Percentiles rank a stretch among this genome's conserved stretches.
phyloP scores from a whole-genome alignment of 257 asterid genomes.

The Solanum virginianum region DNA sequence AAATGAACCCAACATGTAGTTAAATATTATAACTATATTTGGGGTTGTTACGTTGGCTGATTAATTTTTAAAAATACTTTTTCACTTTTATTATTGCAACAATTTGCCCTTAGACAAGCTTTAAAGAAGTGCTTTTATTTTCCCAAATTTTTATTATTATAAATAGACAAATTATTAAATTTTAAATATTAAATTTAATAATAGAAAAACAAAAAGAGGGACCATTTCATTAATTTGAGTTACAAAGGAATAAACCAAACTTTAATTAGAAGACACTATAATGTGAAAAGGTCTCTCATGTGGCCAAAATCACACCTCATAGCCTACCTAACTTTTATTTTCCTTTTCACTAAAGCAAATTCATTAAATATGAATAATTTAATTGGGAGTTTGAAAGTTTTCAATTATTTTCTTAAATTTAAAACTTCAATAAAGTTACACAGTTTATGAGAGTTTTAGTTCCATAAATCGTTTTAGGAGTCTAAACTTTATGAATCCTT shows the following conservation, averaged over 20 bases:
- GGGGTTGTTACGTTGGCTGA: too few relatives aligned
- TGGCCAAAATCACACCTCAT: not conserved
- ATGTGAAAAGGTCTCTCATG: not conserved
- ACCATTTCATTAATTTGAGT: not conserved
- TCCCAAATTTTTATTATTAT: not conserved
- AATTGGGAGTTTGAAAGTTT: too few relatives aligned
- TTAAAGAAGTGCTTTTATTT: not conserved
- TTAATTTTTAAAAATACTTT: not conserved
- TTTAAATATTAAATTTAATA: not conserved
- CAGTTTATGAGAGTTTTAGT: not conserved
- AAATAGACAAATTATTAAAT: not conserved
- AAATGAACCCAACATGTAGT: too few relatives aligned
- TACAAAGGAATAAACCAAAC: not conserved
- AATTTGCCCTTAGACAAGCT: not conserved
- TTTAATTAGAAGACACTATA: not conserved
- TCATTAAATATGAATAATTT: too few relatives aligned
- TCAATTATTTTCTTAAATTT: not conserved
- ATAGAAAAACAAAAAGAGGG: not conserved
- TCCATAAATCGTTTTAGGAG: not conserved
- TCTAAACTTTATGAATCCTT: not conserved
- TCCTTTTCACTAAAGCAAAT: not conserved
- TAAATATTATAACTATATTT: too few relatives aligned
- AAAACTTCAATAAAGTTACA: not conserved
- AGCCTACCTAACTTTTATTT: not conserved
- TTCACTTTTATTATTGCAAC: not conserved